Base-by-base conservation (phyloP, 495 filamentous ascomycete species). In the Trichodelitschia bisporula region DNA sequence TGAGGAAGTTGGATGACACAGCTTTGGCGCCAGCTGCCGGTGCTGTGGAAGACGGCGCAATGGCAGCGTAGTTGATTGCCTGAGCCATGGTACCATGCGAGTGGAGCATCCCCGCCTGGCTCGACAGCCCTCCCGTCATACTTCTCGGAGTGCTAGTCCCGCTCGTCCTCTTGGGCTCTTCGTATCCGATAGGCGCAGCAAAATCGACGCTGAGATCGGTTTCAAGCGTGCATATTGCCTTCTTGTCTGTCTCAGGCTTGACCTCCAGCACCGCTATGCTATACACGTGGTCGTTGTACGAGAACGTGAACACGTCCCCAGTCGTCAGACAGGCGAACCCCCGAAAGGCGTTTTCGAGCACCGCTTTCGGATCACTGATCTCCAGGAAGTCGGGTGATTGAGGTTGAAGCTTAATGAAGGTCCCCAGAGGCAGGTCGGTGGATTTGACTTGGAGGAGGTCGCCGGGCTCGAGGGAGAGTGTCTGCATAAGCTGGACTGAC, bases 131-230 rank as follows among this genome's bases (percentile, higher is more conserved):
- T 30, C 57, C 63, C 24, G 18, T 9, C 5, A 64, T 64, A 32
- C 73, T 80, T 1, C 77, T 65, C 4, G 68, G 68, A 13, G 70
- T 72, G 43, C 62, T 71, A 24, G 66, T 68, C 1, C 68, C 66
- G 33, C 65, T 67, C n/a, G 15, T 12, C 32, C 3, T 13, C 21
- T 17, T 19, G 20, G 20, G 20, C 47, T 95, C 89, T 36, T 89
- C 73, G 43, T 91, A 95, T 36, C 89, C 86, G 3, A 95, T 64
- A 0, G 86, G 86, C 4, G 89, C 58, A 0, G 83, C 86, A 44
- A 97, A 97, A 41, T 97, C 86, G 30, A 97, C 86, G 36, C 74
- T 72, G 3, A 97, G 59, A 54, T 97, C 86, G 0, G 84, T 95
- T 51, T 97, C 86, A 10, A 92, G 62, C 47, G 86, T 82, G 35